Evolutionary conservation across 805 yeast genomes (phyloP).

Genomic region (Wickerhamiella dianesei): DNA sequence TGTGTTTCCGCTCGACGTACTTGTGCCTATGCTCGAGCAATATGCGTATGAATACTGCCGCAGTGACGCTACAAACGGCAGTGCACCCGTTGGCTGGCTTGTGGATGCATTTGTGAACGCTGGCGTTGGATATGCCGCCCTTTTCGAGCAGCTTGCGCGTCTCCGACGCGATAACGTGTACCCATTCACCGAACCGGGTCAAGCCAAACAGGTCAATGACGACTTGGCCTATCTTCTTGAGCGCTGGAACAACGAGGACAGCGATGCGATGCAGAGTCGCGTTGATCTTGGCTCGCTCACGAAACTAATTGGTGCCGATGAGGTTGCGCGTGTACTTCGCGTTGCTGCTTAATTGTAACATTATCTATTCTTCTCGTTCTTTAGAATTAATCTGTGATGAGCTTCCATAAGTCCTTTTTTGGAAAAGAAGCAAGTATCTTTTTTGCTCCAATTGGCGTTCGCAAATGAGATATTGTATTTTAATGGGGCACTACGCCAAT

Average conservation of each 20-base stretch:
- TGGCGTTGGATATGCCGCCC: slow-evolving; percentile 22
- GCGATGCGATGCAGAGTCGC: background rate
- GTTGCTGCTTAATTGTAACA: background rate
- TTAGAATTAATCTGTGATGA: too few relatives aligned
- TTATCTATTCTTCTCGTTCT: too few relatives aligned
- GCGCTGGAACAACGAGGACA: slow-evolving; percentile 3
- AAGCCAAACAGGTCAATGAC: slow-evolving; percentile 16
- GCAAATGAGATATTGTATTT: too few relatives aligned
- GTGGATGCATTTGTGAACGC: slow-evolving; percentile 27
- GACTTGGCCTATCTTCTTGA: slow-evolving; percentile 20
- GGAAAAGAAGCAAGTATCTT: too few relatives aligned
- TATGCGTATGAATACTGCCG: slow-evolving; percentile 35
- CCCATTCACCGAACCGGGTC: slow-evolving; percentile 22
- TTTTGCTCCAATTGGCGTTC: too few relatives aligned
- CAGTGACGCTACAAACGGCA: slow-evolving; percentile 7
- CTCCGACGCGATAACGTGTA: slow-evolving; percentile 21
- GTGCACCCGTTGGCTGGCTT: slow-evolving; percentile 30
- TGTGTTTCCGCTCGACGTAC: slow-evolving; percentile 64
- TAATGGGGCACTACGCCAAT: too few relatives aligned
- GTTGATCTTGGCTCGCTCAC: background rate
- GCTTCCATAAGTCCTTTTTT: too few relatives aligned
- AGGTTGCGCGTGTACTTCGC: background rate
- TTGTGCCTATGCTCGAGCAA: slow-evolving; percentile 52
- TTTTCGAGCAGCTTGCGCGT: slow-evolving; percentile 20
- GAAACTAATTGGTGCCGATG: background rate